Base-by-base conservation (phyloP, 2,329 filamentous ascomycete genomes). In the Phoma sp. region DNA sequence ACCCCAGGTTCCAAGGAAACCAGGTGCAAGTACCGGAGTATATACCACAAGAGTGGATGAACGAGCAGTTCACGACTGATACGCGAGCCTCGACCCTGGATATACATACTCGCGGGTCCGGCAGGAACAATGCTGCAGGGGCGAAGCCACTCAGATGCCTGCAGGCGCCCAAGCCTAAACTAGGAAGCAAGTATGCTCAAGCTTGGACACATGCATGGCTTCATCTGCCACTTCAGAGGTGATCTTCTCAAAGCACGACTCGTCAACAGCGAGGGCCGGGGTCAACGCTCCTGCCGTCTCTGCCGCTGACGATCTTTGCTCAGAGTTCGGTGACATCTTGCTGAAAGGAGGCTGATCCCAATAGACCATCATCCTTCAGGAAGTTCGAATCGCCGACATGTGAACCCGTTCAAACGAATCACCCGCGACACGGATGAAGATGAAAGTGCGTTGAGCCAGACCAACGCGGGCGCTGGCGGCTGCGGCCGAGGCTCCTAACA, bases 31-130 rank as follows among this genome's bases (percentile, higher is more conserved):
- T 29, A 18, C 45, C 62, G 56, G 42, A 57, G 59, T 52, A 62
- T 64, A 59, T 60, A 60, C 54, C 49, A 52, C 30, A 53, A 47
- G 35, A 30, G 44, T 57, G 60, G 47, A 47, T 54, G 37, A 10
- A 27, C 25, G 33, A 18, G 13, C 41, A 24, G 24, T 41, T 22
- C 46, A 38, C 27, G 23, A 24, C 25, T 22, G 32, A 10, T 47
- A 39, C 27, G 33, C 27, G 53, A 56, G 47, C 25, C 53, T 51
- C 32, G 53, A 56, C 47, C 43, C 32, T 47, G 40, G 18, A 46
- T 55, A 42, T 46, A 55, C 46, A 33, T 22, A 18, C 37, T 24
- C 22, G 27, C 27, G 27, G 27, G 9, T 29, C 6, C 9, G 27
- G 27, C 9, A 29, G 27, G 9, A 29, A 9, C 27, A 29, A 9